phyloP scores from a whole-genome alignment of 768 basidiomycete genomes.

The Filobasidium floriforme region DNA sequence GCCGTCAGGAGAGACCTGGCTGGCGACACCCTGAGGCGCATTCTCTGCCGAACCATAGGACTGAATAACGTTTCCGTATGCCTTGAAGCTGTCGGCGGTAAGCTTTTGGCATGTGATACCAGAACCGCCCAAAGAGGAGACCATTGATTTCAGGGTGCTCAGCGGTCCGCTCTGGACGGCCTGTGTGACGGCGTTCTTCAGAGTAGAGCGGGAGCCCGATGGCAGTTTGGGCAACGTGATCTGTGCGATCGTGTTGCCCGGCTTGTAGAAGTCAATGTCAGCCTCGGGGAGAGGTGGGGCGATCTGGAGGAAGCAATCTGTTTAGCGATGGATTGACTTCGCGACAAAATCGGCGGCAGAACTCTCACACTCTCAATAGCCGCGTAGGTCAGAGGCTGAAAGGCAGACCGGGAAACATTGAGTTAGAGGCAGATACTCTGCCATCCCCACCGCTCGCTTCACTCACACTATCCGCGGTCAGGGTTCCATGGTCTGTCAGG shows the following conservation, averaged over 20 bases:
- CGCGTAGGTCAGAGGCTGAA: constrained; percentile 27
- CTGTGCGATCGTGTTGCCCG: background rate
- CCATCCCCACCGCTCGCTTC: background rate
- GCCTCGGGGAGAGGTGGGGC: constrained; percentile 1
- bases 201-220: background rate
- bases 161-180: constrained; percentile 12
- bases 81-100: constrained; percentile 71
- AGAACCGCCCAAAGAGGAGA: constrained; percentile 22
- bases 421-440: background rate
- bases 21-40: constrained; percentile 47
- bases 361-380: constrained; percentile 30
- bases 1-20: constrained; percentile 73
- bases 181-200: constrained; percentile 20
- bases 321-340: background rate
- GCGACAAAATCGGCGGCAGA: background rate
- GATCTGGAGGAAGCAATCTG: background rate
- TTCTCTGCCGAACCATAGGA: constrained; percentile 50
- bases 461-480: constrained; percentile 9
- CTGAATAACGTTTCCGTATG: constrained; percentile 84
- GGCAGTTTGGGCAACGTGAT: background rate
- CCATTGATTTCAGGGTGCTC: constrained; percentile 15
- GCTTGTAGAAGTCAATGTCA: constrained; percentile 2
- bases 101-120: constrained; percentile 50
- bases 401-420: background rate
- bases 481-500: constrained; percentile 6